Evolutionary conservation across 2,329 filamentous ascomycete genomes (phyloP).

Genomic region (Colletotrichum cordylinicola): DNA sequence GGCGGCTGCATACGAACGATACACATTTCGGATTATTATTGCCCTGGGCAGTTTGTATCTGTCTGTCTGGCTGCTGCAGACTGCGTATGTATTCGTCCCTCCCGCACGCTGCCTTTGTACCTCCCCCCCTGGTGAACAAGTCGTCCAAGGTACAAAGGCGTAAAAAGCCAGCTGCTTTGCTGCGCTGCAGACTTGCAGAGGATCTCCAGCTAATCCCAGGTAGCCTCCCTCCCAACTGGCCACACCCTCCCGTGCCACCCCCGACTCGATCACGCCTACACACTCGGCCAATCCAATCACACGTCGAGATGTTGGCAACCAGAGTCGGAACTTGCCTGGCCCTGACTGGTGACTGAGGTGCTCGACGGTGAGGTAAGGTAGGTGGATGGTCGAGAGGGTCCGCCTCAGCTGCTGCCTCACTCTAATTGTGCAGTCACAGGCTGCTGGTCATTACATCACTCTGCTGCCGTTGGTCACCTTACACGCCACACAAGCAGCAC

Average conservation of each 20-base stretch:
- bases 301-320: background rate
- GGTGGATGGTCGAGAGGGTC: background rate
- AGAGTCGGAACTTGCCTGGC: constrained; percentile 1
- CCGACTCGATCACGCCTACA: background rate
- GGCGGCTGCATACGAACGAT: background rate
- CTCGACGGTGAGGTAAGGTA: background rate
- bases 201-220: constrained; percentile 15
- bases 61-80: background rate
- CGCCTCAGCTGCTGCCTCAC: constrained; percentile 9
- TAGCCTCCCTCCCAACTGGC: background rate
- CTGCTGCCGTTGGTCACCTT: background rate
- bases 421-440: background rate
- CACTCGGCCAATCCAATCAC: background rate
- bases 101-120: background rate
- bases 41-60: background rate
- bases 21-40: background rate
- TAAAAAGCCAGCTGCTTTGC: background rate
- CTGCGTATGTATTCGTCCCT: background rate
- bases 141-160: background rate
- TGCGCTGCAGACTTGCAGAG: constrained; percentile 4
- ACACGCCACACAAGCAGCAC: background rate
- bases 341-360: background rate
- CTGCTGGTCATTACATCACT: constrained; percentile 11
- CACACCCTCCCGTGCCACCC: background rate
- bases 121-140: background rate